phyloP scores from a whole-genome alignment of 192 early-diverging fungal genomes.

The Geranomyces variabilis region DNA sequence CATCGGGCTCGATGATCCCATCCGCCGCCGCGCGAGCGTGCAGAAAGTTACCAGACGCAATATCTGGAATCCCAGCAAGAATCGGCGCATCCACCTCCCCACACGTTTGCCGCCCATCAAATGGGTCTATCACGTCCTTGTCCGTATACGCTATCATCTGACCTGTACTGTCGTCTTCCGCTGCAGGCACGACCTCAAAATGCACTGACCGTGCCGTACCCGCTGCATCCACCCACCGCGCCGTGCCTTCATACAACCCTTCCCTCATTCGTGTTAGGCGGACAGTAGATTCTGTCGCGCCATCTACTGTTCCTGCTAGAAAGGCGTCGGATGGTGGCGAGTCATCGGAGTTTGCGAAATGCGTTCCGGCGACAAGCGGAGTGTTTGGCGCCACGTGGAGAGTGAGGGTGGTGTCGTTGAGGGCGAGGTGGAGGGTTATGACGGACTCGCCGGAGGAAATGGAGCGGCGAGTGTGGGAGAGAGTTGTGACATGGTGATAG shows the following conservation, averaged over 20 bases:
- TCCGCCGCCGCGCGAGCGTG: neutral
- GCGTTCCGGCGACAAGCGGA: neutral
- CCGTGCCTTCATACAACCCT: conserved; percentile 24
- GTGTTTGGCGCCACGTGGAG: conserved; percentile 14
- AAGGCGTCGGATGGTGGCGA: neutral
- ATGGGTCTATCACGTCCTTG: conserved; percentile 16
- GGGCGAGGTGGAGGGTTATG: neutral
- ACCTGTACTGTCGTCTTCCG: neutral
- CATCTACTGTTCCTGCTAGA: conserved; percentile 12
- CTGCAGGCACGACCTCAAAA: conserved; percentile 21
- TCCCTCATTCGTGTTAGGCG: conserved; percentile 11
- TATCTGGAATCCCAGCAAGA: neutral
- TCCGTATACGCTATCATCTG: conserved; percentile 21
- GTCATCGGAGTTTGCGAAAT: conserved; percentile 3
- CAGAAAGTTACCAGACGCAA: neutral
- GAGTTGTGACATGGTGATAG: neutral
- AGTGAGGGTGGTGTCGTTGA: neutral
- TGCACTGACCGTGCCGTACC: neutral
- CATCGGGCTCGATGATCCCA: neutral
- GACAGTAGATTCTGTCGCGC: conserved; percentile 13
- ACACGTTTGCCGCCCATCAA: neutral
- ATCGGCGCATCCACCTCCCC: neutral
- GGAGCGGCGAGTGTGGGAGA: neutral
- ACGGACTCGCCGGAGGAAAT: neutral
- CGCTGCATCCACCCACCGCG: neutral